These are phyloP conservation scores for Orbilia ellipsospora DNA, from an alignment of 2,329 filamentous ascomycete species.

Conservation along the genomic window DNA sequence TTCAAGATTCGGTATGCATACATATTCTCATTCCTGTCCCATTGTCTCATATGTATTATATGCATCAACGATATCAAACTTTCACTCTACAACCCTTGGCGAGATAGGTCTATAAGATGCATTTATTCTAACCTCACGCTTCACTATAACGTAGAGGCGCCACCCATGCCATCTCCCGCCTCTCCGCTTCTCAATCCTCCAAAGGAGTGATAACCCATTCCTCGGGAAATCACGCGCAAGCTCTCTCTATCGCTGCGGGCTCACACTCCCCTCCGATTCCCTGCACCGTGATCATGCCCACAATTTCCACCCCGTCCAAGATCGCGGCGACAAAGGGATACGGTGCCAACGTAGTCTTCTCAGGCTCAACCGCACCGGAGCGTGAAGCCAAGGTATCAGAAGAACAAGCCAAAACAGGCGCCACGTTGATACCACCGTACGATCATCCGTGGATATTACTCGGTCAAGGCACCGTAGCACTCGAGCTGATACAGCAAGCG, in stretches of 20 bases:
- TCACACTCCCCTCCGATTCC: slow-evolving; percentile 73
- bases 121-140: neutral
- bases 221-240: slow-evolving; percentile 92
- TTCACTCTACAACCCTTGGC: neutral
- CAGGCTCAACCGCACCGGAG: slow-evolving; percentile 81
- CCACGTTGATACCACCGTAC: slow-evolving; percentile 86
- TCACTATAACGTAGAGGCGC: slow-evolving; percentile 23
- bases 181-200: slow-evolving; percentile 6
- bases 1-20: slow-evolving; percentile 91
- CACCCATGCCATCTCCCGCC: slow-evolving; percentile 30
- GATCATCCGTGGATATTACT: slow-evolving; percentile 92
- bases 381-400: slow-evolving; percentile 77
- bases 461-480: slow-evolving; percentile 87
- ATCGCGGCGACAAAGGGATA: slow-evolving; percentile 83
- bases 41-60: neutral
- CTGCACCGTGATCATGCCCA: slow-evolving; percentile 91
- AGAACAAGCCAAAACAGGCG: slow-evolving; percentile 77
- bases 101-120: slow-evolving; percentile 70
- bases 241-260: slow-evolving; percentile 78
- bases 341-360: slow-evolving; percentile 82
- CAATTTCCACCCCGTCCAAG: slow-evolving; percentile 85
- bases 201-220: slow-evolving; percentile 54
- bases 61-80: neutral
- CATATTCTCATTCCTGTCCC: slow-evolving; percentile 57
- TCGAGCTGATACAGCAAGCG: slow-evolving; percentile 84